Percentiles rank a stretch among this genome's conserved stretches.
phyloP scores from a whole-genome alignment of 441 rosid species.

The Adansonia rubrostipa region DNA sequence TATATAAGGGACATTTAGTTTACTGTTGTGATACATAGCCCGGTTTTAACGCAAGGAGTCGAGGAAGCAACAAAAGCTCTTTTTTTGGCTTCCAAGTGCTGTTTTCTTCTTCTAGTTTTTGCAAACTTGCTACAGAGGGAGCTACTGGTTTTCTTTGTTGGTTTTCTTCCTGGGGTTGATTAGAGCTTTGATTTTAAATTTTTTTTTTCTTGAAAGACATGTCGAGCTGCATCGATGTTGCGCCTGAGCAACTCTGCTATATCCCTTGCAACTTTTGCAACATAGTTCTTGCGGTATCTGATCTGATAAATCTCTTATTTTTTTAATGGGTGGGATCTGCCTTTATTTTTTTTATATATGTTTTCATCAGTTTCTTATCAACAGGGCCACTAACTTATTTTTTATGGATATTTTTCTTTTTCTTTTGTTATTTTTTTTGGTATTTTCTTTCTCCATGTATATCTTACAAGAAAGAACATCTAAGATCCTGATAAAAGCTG shows the following conservation, averaged over 20 bases:
- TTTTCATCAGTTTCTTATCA: constrained; percentile 7
- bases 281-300: constrained; percentile 88
- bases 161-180: constrained; percentile 17
- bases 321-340: constrained; percentile 28
- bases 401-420: not conserved
- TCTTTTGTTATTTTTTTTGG: not conserved
- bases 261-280: constrained; percentile 99
- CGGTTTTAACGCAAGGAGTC: constrained; percentile 35
- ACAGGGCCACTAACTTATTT: not conserved
- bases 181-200: not conserved
- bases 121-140: constrained; percentile 25
- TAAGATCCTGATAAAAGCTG: constrained; percentile 40
- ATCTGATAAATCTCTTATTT: constrained; percentile 18
- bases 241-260: constrained; percentile 90
- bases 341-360: not conserved
- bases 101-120: constrained; percentile 28
- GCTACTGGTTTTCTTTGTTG: not conserved
- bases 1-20: constrained; percentile 33
- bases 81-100: constrained; percentile 7
- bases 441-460: constrained; percentile 15
- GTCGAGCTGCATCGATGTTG: constrained; percentile 61
- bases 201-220: constrained; percentile 33
- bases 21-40: constrained; percentile 38
- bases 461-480: constrained; percentile 21
- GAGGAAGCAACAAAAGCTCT: constrained; percentile 31